phyloP scores from a whole-genome alignment of 208 protist genomes.

The Crithidia thermophila region DNA sequence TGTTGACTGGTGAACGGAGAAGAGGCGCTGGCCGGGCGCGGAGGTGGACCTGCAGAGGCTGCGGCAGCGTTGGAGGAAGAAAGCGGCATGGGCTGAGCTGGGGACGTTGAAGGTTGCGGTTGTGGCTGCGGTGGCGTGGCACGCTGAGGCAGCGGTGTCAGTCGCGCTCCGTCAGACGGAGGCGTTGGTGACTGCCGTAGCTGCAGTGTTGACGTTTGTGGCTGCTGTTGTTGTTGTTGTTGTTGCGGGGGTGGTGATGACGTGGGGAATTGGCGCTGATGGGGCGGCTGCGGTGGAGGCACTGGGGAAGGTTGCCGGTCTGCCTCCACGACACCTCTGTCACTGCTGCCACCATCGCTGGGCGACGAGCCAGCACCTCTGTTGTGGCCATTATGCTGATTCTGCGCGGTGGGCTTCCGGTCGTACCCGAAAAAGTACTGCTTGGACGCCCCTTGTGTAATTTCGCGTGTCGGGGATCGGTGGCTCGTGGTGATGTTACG shows the following conservation, averaged over 20 bases:
- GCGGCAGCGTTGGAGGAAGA: no score
- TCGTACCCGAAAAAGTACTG: slow-evolving; percentile 20
- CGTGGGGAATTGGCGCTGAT: neutral
- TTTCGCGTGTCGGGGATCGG: neutral
- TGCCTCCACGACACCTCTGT: no score
- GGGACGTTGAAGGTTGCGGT: no score
- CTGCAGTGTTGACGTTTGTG: no score
- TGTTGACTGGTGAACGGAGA: slow-evolving; percentile 5
- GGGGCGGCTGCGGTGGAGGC: neutral
- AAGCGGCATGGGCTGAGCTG: no score
- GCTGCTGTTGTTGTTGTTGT: neutral
- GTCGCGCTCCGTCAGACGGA: no score
- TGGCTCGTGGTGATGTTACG: neutral
- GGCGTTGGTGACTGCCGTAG: neutral
- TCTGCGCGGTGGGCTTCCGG: neutral
- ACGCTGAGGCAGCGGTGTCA: no score
- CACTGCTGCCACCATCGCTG: no score
- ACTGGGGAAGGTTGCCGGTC: neutral
- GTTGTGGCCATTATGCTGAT: neutral
- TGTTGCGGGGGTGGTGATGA: neutral
- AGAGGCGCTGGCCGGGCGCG: no score
- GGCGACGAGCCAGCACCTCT: neutral
- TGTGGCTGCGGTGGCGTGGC: no score
- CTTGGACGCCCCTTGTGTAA: neutral
- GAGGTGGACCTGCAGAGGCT: neutral